A percentile compares a stretch with the other conserved stretches of the same genome.
Conservation (phyloP, 1,284 basidiomycete genomes). For the Marasmius tenuissimus region DNA sequence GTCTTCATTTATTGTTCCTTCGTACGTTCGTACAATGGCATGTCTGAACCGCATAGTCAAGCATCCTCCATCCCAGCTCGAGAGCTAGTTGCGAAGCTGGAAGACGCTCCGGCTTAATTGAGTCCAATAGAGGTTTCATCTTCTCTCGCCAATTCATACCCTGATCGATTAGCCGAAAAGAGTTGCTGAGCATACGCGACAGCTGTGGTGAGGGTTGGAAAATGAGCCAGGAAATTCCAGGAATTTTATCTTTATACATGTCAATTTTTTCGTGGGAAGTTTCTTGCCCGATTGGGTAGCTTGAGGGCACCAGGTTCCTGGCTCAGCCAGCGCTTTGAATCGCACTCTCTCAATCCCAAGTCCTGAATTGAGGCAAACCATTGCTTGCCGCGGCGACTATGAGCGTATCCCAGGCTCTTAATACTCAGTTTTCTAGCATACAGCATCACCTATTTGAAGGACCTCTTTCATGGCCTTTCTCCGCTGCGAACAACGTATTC, state of each 20-base stretch:
- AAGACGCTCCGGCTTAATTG: slow-evolving; percentile 82
- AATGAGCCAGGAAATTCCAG: neutral
- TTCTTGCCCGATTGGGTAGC: neutral
- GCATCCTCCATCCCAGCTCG: slow-evolving; percentile 54
- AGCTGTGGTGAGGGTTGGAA: slow-evolving; percentile 23
- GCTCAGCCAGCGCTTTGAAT: no score
- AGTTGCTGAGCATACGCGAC: slow-evolving; percentile 33
- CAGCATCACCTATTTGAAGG: no score
- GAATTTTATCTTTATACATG: neutral
- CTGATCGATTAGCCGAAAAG: slow-evolving; percentile 33
- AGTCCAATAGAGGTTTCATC: slow-evolving; percentile 42
- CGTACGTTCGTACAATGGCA: slow-evolving; percentile 5
- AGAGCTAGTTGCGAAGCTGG: slow-evolving; percentile 38
- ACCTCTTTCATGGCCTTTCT: no score
- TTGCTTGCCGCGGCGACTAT: no score
- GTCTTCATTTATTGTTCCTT: no score
- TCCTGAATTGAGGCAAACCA: no score
- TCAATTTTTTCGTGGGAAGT: neutral
- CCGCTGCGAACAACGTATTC: no score
- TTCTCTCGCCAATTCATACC: slow-evolving; percentile 51
- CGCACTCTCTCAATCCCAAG: no score
- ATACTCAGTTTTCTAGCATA: no score
- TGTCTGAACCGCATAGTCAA: slow-evolving; percentile 78
- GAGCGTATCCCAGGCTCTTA: no score
- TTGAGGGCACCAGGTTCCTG: no score